A percentile compares a stretch with the other conserved stretches of the same genome.
phyloP scores from a whole-genome alignment of 371 early-diverging fungal genomes.

The Apophysomyces ossiformis region DNA sequence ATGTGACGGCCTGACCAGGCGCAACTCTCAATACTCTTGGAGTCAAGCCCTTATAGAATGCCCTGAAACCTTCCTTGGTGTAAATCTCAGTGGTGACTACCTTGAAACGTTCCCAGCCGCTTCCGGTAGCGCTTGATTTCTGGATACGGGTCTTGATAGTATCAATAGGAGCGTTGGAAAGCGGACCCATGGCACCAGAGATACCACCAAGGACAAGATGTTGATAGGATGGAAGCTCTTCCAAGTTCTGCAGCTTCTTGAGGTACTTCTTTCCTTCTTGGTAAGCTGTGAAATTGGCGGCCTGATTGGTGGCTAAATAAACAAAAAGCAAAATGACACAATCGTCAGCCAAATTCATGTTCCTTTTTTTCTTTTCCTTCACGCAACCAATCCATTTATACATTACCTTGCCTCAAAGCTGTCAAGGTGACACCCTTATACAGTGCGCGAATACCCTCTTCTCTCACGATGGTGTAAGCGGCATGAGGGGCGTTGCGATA shows the following conservation, averaged over 20 bases:
- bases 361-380: conserved; percentile 13
- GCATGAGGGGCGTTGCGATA: conserved; percentile 96
- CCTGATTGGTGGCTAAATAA: conserved; percentile 92
- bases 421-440: conserved; percentile 96
- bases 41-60: conserved; percentile 96
- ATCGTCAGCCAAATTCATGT: neutral
- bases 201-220: conserved; percentile 90
- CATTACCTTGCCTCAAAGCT: conserved; percentile 89
- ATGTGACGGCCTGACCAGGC: conserved; percentile 87
- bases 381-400: conserved; percentile 12
- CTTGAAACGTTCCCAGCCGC: conserved; percentile 83
- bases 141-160: conserved; percentile 99
- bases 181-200: conserved; percentile 96
- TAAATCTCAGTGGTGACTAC: conserved; percentile 74
- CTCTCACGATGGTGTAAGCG: conserved; percentile 89
- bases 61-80: conserved; percentile 88
- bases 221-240: conserved; percentile 93
- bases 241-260: conserved; percentile 69
- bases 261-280: conserved; percentile 84
- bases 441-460: conserved; percentile 90
- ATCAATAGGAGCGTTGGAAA: conserved; percentile 97
- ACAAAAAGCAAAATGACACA: neutral
- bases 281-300: conserved; percentile 98
- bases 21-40: conserved; percentile 93
- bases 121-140: conserved; percentile 74